Evolutionary conservation across 192 early-diverging fungal species (phyloP), one percentile per base, ranked within the genome.

Genomic region (Coemansia sp.): DNA sequence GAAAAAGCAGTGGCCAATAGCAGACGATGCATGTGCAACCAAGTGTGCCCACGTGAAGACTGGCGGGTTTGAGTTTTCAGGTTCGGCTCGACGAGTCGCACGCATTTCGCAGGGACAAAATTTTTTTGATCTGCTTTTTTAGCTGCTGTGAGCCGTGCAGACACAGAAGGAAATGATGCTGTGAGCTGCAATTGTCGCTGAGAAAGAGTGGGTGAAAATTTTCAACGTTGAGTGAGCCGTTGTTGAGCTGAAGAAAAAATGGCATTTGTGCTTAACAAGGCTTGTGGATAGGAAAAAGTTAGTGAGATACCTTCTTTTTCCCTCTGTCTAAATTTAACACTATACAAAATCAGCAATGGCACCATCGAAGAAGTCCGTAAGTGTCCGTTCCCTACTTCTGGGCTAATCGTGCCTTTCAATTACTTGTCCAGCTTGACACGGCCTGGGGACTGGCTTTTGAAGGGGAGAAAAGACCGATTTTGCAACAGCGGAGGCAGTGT

Each of bases 291-390:
- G 57, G n/a, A n/a, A 44, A 15, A 48, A 48, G 29, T 8, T 22
- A 40, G 36, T 10, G 40, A 55, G 62, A 52, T 52, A 42, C 76
- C 64, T 79, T 55, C 76, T 79, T 70, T 78, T 67, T 62, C 70
- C 61, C 61, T 62, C 70, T 73, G 70, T 73, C 57, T 57, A 58
- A 62, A 67, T 47, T 64, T 65, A 62, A 61, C 64, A 50, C 57
- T 33, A 58, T 58, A 61, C 64, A 67, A 36, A 69, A 64, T 40
- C 41, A 73, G 68, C 64, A 81, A 81, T 81, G 78, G 78, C 78
- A 34, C 78, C 78, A 68, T 72, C 72, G 65, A 81, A 81, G 78
- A 81, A 81, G 66, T 58, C 65, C 55, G 78, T 81, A 78, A 78
- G 75, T 72, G 70, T 65, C 62, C 13, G n/a, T n/a, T n/a, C n/a